phyloP scores from a whole-genome alignment of 169 alveolate genomes.

The Neospora caninum region DNA sequence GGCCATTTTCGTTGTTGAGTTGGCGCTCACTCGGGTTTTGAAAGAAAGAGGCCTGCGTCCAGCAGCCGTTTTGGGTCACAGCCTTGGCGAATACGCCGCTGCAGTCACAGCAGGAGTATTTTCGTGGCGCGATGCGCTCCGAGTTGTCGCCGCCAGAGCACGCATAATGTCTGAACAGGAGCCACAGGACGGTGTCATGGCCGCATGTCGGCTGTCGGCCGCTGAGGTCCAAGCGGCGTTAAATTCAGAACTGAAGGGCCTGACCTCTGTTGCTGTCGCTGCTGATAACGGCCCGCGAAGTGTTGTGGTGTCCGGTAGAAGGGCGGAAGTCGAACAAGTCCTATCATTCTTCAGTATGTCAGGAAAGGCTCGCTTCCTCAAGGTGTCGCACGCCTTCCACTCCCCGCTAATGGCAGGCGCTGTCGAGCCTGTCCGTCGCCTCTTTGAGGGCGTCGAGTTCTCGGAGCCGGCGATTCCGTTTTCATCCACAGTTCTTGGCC shows the following conservation, averaged over 20 bases:
- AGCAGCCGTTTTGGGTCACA: conserved; percentile 76
- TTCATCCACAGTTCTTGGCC: conserved; percentile 55
- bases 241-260: not conserved
- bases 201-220: conserved; percentile 56
- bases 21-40: conserved; percentile 68
- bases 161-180: conserved; percentile 53
- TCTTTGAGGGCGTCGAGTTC: not conserved
- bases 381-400: conserved; percentile 59
- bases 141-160: conserved; percentile 44
- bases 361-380: conserved; percentile 54
- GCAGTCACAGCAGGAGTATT: conserved; percentile 76
- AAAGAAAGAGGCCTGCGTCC: conserved; percentile 75
- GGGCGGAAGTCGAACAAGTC: conserved; percentile 63
- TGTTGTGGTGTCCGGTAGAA: conserved; percentile 74
- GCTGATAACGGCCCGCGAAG: conserved; percentile 75
- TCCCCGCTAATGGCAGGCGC: conserved; percentile 62
- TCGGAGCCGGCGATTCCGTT: conserved; percentile 48
- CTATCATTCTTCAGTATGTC: conserved; percentile 26
- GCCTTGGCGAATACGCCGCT: conserved; percentile 80
- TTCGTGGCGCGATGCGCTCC: conserved; percentile 61
- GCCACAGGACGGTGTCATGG: conserved; percentile 57
- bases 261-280: conserved; percentile 62
- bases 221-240: conserved; percentile 39
- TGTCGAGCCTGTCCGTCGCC: conserved; percentile 41
- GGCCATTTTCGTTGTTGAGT: conserved; percentile 76